A percentile compares a stretch with the other conserved stretches of the same genome.
Evolutionary conservation across 2,329 filamentous ascomycete species (phyloP).

Genomic region (Diaporthe sp.): DNA sequence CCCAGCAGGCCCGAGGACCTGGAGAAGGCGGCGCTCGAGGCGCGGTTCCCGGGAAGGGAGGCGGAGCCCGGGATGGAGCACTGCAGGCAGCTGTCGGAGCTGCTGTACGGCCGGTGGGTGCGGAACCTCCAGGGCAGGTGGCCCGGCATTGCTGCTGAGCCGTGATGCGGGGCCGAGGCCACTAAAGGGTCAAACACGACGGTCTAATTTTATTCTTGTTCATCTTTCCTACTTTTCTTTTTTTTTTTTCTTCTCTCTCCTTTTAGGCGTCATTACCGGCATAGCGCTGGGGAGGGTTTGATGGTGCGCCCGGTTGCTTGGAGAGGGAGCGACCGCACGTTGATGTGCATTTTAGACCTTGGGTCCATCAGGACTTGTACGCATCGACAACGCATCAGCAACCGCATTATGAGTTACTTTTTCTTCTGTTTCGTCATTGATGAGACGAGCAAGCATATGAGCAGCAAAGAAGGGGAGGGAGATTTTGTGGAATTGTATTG

Average conservation of each 20-base stretch:
- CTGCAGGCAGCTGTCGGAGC: constrained; percentile 87
- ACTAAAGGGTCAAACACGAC: neutral
- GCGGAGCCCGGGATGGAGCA: constrained; percentile 86
- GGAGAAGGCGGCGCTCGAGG: constrained; percentile 60
- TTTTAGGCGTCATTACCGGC: neutral
- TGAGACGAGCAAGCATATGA: constrained; percentile 15
- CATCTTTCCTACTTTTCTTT: neutral
- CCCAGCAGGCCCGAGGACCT: constrained; percentile 49
- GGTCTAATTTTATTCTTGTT: neutral
- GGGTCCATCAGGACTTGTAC: neutral
- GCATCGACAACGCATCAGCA: constrained; percentile 1
- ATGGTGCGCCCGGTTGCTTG: neutral
- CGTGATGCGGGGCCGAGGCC: constrained; percentile 36
- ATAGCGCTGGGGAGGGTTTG: neutral
- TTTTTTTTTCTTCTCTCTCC: neutral
- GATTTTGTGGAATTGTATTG: neutral
- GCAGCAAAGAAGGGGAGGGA: neutral
- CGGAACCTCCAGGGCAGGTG: constrained; percentile 82
- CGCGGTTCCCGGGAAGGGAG: constrained; percentile 65
- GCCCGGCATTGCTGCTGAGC: constrained; percentile 54
- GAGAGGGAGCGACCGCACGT: neutral
- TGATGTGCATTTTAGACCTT: neutral
- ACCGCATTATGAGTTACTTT: constrained; percentile 4
- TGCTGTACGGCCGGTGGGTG: constrained; percentile 90
- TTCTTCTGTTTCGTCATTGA: constrained; percentile 3